phyloP scores from a whole-genome alignment of 768 basidiomycete genomes.

The Cystofilobasidium capitatum region DNA sequence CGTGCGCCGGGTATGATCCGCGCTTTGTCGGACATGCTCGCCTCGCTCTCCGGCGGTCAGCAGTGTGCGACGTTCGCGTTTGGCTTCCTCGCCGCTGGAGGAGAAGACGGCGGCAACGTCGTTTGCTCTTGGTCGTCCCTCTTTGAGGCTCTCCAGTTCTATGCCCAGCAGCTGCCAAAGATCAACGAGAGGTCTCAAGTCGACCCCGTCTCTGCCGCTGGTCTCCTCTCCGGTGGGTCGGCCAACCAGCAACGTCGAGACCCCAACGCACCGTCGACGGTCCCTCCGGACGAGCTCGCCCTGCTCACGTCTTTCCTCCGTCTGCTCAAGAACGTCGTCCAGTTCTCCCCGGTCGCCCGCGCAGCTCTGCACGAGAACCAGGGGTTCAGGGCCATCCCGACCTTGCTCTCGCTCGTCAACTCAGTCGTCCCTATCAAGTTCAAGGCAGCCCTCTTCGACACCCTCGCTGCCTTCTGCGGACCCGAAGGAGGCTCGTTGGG shows the following conservation, averaged over 20 bases:
- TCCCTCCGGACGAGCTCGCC: conserved; percentile 60
- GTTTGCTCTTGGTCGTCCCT: conserved; percentile 69
- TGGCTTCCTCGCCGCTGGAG: conserved; percentile 75
- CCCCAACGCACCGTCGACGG: conserved; percentile 35
- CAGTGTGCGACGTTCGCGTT: conserved; percentile 77
- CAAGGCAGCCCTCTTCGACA: conserved; percentile 73
- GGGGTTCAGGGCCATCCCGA: conserved; percentile 71
- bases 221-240: neutral
- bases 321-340: conserved; percentile 64
- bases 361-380: conserved; percentile 64
- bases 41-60: conserved; percentile 70
- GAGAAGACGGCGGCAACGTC: conserved; percentile 33
- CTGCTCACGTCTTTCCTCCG: conserved; percentile 72
- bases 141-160: conserved; percentile 64
- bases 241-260: conserved; percentile 3
- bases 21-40: conserved; percentile 79
- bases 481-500: conserved; percentile 62
- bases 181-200: conserved; percentile 39
- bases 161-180: conserved; percentile 51
- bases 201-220: neutral
- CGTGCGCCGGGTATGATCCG: conserved; percentile 64
- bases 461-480: conserved; percentile 69
- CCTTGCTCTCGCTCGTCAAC: conserved; percentile 66
- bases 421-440: conserved; percentile 78
- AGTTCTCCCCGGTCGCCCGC: conserved; percentile 65